A percentile compares a stretch with the other conserved stretches of the same genome.
Evolutionary conservation across 2,329 filamentous ascomycete species (phyloP).

Genomic region (Elsinoe fawcettii): DNA sequence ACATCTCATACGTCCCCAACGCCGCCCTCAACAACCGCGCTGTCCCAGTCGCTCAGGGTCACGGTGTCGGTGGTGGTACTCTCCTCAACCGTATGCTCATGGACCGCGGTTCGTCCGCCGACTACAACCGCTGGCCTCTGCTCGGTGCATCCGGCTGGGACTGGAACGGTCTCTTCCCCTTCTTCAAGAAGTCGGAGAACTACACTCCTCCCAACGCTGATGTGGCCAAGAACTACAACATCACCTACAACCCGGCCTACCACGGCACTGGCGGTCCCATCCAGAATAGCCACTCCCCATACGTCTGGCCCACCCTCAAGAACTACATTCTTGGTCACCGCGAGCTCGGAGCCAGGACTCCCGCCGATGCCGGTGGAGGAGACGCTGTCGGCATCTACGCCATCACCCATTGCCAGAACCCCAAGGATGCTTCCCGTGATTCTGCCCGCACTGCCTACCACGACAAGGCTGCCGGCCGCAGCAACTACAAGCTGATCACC

Average conservation of each 20-base stretch:
- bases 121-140: conserved; percentile 43
- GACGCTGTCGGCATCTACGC: conserved; percentile 31
- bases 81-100: conserved; percentile 24
- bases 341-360: conserved; percentile 30
- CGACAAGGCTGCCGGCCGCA: conserved; percentile 8
- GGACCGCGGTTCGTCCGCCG: conserved; percentile 26
- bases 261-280: conserved; percentile 32
- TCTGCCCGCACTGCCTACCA: conserved; percentile 10
- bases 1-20: conserved; percentile 1
- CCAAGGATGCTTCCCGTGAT: conserved; percentile 10
- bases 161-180: conserved; percentile 41
- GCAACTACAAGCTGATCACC: conserved; percentile 11
- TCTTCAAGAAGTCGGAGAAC: conserved; percentile 34
- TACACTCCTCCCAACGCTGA: conserved; percentile 27
- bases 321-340: conserved; percentile 30
- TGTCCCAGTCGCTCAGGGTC: conserved; percentile 20
- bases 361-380: conserved; percentile 30
- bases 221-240: conserved; percentile 25
- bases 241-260: conserved; percentile 30
- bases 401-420: conserved; percentile 13
- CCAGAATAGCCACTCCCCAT: conserved; percentile 31
- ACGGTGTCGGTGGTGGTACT: conserved; percentile 29
- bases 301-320: conserved; percentile 29
- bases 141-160: conserved; percentile 39
- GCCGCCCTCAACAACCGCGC: background rate